phyloP scores from a whole-genome alignment of 1,284 basidiomycete genomes.

The Agroathelia rolfsii region DNA sequence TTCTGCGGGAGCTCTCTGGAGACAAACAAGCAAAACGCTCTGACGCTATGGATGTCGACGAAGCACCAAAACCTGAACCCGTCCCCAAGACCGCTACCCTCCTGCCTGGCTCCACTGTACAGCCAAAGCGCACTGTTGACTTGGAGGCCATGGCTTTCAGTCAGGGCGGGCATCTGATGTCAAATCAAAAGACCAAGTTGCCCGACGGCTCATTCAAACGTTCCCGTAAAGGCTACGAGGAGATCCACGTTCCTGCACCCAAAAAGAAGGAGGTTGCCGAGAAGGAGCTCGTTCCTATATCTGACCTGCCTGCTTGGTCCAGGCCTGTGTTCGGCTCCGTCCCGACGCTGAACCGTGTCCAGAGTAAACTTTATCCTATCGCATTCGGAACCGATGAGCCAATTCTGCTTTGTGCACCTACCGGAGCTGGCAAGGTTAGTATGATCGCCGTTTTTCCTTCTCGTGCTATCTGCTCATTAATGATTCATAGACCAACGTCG shows the following conservation, averaged over 20 bases:
- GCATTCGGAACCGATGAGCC: slow-evolving; percentile 95
- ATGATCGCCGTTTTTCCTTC: slow-evolving; percentile 4
- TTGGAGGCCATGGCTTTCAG: slow-evolving; percentile 93
- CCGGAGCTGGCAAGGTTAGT: slow-evolving; percentile 92
- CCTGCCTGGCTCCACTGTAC: slow-evolving; percentile 78
- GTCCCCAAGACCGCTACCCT: slow-evolving; percentile 86
- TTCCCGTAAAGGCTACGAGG: slow-evolving; percentile 93
- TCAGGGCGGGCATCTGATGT: slow-evolving; percentile 95
- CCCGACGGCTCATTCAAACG: slow-evolving; percentile 98
- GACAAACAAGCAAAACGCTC: slow-evolving; percentile 52
- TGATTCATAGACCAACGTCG: slow-evolving; percentile 81
- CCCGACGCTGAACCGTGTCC: slow-evolving; percentile 85
- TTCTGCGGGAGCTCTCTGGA: slow-evolving; percentile 79
- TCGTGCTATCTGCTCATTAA: slow-evolving; percentile 8
- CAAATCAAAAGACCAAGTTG: slow-evolving; percentile 96
- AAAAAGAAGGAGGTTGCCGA: slow-evolving; percentile 66
- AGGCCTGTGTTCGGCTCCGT: slow-evolving; percentile 74
- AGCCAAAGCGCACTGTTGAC: slow-evolving; percentile 83
- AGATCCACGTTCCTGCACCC: slow-evolving; percentile 94
- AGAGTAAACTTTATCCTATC: slow-evolving; percentile 86
- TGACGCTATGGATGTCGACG: slow-evolving; percentile 77
- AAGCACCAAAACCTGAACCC: slow-evolving; percentile 28
- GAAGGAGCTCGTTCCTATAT: slow-evolving; percentile 69
- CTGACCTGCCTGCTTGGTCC: slow-evolving; percentile 80
- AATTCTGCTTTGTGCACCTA: slow-evolving; percentile 93